A percentile compares a stretch with the other conserved stretches of the same genome.
phyloP scores from a whole-genome alignment of 2,329 filamentous ascomycete genomes.

The Blastomyces silverae region DNA sequence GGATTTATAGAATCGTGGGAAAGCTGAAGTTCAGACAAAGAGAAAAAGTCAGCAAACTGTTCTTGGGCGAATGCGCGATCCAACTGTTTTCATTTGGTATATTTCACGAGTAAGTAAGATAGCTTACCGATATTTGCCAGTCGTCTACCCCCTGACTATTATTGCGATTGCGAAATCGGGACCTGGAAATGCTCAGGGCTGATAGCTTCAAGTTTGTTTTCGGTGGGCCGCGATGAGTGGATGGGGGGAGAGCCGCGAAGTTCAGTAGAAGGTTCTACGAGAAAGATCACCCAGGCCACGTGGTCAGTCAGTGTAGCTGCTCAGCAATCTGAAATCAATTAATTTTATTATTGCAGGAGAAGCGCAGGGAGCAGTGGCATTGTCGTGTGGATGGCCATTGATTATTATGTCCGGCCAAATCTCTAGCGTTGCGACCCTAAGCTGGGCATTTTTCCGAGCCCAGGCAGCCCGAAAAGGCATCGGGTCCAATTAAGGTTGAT shows the following conservation, averaged over 20 bases:
- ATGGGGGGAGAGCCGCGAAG: background rate
- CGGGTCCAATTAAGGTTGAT: background rate
- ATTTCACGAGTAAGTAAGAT: conserved; percentile 1
- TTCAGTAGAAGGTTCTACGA: background rate
- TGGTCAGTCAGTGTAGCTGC: conserved; percentile 5
- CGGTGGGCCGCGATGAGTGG: background rate
- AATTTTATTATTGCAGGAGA: background rate
- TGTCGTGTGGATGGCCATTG: background rate
- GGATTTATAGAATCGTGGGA: background rate
- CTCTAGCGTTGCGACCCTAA: conserved; percentile 8
- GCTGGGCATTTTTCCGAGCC: background rate
- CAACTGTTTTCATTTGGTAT: background rate
- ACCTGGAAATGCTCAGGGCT: background rate
- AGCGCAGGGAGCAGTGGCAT: background rate
- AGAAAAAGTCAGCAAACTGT: background rate
- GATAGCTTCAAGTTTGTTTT: background rate
- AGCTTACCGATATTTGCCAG: background rate
- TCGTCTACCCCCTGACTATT: background rate
- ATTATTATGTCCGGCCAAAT: background rate
- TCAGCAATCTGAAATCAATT: conserved; percentile 1
- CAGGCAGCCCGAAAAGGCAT: too few species aligned
- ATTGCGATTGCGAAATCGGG: background rate
- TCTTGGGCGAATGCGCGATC: background rate
- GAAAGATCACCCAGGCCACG: background rate
- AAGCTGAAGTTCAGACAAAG: background rate